Base-by-base conservation (phyloP, 768 basidiomycete genomes). In the Rhodosporidiobolus sp. region DNA sequence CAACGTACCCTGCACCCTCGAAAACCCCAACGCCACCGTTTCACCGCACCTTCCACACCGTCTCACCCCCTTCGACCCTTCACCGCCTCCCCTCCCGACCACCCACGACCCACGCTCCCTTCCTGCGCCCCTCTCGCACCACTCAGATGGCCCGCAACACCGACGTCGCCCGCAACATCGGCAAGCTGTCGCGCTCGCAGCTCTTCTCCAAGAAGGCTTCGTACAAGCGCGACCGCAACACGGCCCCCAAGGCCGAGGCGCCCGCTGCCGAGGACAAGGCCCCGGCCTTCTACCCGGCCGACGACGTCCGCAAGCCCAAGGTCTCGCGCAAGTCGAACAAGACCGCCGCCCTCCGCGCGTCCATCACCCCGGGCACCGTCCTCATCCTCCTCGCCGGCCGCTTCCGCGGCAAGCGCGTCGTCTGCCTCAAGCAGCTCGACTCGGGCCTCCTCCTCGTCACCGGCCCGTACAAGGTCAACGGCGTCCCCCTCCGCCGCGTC, bases 401-500 rank as follows among this genome's bases (percentile, higher is more conserved):
- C 80, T 98, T 92, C 91, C 86, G 91, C 77, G 95, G 52, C 63
- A 98, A 98, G 88, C 88, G 96, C 66, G 96, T 99, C 76, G 94
- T 99, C 69, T 95, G 92, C 84, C 85, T 99, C 85, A 96, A 96
- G 87, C 93, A 94, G 85, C 84, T 98, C 82, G 86, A 87, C 78
- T 80, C 79, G 49, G 96, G 96, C 65, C 83, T 99, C 80, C 84
- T 99, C 79, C 86, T 99, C 83, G 93, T 99, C 79, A 93, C 94
- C 50, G 96, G 96, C 67, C 96, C 96, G 59, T 97, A 88, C 88
- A 95, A 93, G 87, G 82, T 98, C 82, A 99, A 99, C 83, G 96
- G 96, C 81, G 95, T 99, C 57, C 96, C 96, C 78, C 86, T 99
- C 82, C 87, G 94, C 82, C 88, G 96, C 82, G 94, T 99, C 72